Evolutionary conservation across 2,329 filamentous ascomycete species (phyloP).

Genomic region (Dryadomyces sulphureus): DNA sequence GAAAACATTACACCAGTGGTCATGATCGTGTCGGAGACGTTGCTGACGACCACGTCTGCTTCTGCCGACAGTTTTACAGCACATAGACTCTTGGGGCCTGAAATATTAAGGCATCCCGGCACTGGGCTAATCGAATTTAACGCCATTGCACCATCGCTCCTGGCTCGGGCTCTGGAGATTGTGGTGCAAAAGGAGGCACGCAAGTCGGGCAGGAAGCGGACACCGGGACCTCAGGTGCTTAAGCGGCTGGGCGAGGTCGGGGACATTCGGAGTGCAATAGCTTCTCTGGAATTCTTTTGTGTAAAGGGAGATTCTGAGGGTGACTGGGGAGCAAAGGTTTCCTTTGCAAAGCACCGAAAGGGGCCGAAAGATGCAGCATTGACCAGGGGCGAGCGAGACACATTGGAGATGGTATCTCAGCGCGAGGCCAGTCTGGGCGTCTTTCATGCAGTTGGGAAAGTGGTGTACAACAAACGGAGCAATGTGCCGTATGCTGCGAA

Average conservation of each 20-base stretch:
- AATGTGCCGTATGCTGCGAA: conserved; percentile 27
- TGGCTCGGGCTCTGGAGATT: conserved; percentile 70
- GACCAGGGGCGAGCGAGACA: conserved; percentile 67
- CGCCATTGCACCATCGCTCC: conserved; percentile 69
- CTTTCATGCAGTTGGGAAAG: conserved; percentile 90
- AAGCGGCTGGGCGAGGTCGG: conserved; percentile 72
- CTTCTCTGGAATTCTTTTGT: conserved; percentile 83
- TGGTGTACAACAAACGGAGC: conserved; percentile 88
- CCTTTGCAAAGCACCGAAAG: conserved; percentile 55
- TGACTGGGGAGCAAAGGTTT: conserved; percentile 61
- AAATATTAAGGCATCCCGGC: conserved; percentile 68
- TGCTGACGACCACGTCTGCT: conserved; percentile 72
- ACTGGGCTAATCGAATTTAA: conserved; percentile 84
- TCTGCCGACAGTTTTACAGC: conserved; percentile 86
- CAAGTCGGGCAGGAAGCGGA: conserved; percentile 58
- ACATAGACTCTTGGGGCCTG: conserved; percentile 74
- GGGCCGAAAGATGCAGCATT: conserved; percentile 40
- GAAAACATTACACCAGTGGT: conserved; percentile 57
- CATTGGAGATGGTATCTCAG: conserved; percentile 66
- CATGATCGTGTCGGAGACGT: conserved; percentile 81
- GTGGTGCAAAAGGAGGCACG: conserved; percentile 76
- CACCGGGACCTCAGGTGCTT: conserved; percentile 65
- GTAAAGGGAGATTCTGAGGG: conserved; percentile 61
- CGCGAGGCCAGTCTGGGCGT: conserved; percentile 83
- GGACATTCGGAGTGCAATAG: conserved; percentile 84